Percentiles rank a stretch among this genome's conserved stretches.
Evolutionary conservation across 1,284 basidiomycete genomes (phyloP).

Genomic region (Cutaneotrichosporon sp.): DNA sequence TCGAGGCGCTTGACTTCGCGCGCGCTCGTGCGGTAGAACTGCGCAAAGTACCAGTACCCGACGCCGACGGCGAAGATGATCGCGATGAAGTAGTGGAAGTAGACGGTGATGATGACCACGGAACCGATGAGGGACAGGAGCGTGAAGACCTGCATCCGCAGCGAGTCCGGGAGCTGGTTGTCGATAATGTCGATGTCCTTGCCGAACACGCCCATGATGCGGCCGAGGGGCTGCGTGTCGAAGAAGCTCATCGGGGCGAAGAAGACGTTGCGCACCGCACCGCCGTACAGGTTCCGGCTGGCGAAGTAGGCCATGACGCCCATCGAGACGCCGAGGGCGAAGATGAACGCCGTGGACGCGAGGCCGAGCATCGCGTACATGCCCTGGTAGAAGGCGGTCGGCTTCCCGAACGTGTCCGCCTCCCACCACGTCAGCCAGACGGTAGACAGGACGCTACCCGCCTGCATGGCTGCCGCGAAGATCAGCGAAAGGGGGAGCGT

Average conservation of each 20-base stretch:
- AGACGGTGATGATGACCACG: slow-evolving; percentile 66
- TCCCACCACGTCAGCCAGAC: slow-evolving; percentile 72
- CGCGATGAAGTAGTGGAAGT: slow-evolving; percentile 68
- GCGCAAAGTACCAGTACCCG: slow-evolving; percentile 40
- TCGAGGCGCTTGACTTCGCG: slow-evolving; percentile 65
- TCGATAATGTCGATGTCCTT: slow-evolving; percentile 72
- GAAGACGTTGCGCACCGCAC: slow-evolving; percentile 62
- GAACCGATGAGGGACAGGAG: slow-evolving; percentile 57
- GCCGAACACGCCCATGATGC: slow-evolving; percentile 66
- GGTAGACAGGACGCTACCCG: slow-evolving; percentile 54
- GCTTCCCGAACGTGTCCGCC: slow-evolving; percentile 51
- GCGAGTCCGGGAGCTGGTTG: slow-evolving; percentile 63
- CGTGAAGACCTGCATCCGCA: slow-evolving; percentile 59
- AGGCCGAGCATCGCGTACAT: slow-evolving; percentile 67
- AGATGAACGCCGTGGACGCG: slow-evolving; percentile 62
- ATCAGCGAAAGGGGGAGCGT: slow-evolving; percentile 64
- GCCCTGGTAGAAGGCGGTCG: slow-evolving; percentile 65
- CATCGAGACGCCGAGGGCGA: slow-evolving; percentile 62
- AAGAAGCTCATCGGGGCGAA: slow-evolving; percentile 71
- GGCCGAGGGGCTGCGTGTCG: slow-evolving; percentile 67
- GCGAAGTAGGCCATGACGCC: slow-evolving; percentile 63
- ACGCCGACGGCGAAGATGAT: slow-evolving; percentile 37
- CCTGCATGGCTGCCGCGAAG: slow-evolving; percentile 66
- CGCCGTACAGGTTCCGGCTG: slow-evolving; percentile 63
- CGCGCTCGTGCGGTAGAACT: slow-evolving; percentile 82